These are phyloP conservation scores for Pleurotus citrinopileatus DNA, from an alignment of 768 basidiomycete genomes.

Conservation along the genomic window DNA sequence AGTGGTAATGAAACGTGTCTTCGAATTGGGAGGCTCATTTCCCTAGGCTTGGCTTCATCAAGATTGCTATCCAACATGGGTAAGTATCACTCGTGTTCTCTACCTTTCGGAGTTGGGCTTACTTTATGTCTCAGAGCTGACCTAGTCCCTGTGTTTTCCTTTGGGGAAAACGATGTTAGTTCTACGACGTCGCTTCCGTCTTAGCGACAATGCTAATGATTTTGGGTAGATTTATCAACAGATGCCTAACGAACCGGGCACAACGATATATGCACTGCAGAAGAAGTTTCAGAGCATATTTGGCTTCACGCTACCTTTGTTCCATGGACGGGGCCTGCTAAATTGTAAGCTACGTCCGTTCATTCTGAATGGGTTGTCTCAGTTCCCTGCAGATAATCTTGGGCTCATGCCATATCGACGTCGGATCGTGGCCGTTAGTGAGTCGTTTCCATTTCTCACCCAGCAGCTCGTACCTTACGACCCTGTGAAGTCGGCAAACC, in stretches of 20 bases:
- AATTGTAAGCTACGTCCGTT: slow-evolving; percentile 65
- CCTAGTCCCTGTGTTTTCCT: slow-evolving; percentile 96
- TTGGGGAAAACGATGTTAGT: slow-evolving; percentile 96
- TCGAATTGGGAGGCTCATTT: background rate
- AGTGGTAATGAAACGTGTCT: slow-evolving; percentile 13
- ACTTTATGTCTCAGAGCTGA: slow-evolving; percentile 63
- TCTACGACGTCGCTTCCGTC: background rate
- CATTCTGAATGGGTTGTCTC: background rate
- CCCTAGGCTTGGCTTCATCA: slow-evolving; percentile 87
- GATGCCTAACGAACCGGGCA: slow-evolving; percentile 94
- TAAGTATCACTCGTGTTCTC: slow-evolving; percentile 31
- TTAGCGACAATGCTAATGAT: background rate
- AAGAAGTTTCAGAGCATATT: slow-evolving; percentile 90
- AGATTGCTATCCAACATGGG: slow-evolving; percentile 89
- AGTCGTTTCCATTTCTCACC: slow-evolving; percentile 35
- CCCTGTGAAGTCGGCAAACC: slow-evolving; percentile 74
- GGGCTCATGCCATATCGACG: slow-evolving; percentile 95
- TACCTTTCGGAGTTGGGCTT: background rate
- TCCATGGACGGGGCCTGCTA: slow-evolving; percentile 91
- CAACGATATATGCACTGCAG: slow-evolving; percentile 81
- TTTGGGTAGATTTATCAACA: slow-evolving; percentile 86
- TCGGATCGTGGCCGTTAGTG: slow-evolving; percentile 93
- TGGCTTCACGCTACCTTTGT: slow-evolving; percentile 96
- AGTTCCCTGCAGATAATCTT: slow-evolving; percentile 66
- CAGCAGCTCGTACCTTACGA: background rate